Conservation (phyloP, 2,329 filamentous ascomycete species). For the Laburnicola sp. region DNA sequence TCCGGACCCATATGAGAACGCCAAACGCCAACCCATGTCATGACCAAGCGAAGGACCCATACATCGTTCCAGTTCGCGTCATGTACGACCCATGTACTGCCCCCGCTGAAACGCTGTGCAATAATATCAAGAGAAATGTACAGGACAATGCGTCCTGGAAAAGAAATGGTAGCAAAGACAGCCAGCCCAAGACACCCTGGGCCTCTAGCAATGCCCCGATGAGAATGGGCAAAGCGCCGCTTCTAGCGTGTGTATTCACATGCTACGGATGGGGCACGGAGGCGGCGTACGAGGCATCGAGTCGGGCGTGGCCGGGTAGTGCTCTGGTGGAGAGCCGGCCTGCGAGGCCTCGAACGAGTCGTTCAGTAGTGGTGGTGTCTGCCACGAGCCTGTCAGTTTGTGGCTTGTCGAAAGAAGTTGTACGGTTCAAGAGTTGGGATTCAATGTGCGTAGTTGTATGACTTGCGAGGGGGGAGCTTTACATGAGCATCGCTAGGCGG, state of each 20-base stretch:
- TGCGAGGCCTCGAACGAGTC: conserved; percentile 70
- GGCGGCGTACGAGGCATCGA: conserved; percentile 73
- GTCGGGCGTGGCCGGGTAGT: conserved; percentile 65
- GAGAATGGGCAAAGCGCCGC: conserved; percentile 5
- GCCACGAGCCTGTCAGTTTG: conserved; percentile 42
- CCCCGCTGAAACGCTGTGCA: conserved; percentile 46
- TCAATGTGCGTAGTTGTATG: conserved; percentile 41
- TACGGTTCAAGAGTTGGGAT: conserved; percentile 31
- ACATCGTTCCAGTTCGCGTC: conserved; percentile 23
- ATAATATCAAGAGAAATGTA: conserved; percentile 30
- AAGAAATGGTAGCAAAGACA: conserved; percentile 13
- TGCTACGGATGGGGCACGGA: conserved; percentile 41
- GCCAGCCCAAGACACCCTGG: conserved; percentile 3
- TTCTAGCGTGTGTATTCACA: conserved; percentile 22
- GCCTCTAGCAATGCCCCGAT: not conserved
- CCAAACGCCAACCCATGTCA: conserved; percentile 31
- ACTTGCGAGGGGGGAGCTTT: conserved; percentile 58
- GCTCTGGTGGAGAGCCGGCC: conserved; percentile 49
- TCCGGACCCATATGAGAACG: conserved; percentile 19
- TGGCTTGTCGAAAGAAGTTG: conserved; percentile 35
- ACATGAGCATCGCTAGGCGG: conserved; percentile 74
- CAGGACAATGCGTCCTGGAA: conserved; percentile 24
- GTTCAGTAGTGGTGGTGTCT: conserved; percentile 74
- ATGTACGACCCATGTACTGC: too few species aligned
- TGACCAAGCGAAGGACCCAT: conserved; percentile 38